Base-by-base conservation (phyloP, 2,329 filamentous ascomycete genomes). In the Aspergillus sp. region DNA sequence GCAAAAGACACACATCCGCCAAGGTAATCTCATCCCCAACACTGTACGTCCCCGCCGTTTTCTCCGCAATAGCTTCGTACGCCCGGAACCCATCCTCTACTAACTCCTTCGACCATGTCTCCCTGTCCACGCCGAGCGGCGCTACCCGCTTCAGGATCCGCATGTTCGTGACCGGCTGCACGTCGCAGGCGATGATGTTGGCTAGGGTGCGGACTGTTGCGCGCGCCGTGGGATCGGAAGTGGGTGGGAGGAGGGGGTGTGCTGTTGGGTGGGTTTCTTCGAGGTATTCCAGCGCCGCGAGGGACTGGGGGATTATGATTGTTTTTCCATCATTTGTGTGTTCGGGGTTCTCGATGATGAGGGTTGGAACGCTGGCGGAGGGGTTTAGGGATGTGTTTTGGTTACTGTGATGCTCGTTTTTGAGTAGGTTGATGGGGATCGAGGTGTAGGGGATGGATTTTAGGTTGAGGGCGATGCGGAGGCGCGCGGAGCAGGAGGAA, bases 231-330 rank as follows among this genome's bases (percentile, higher is more conserved):
- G 77, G 71, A 25, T 83, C 72, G 0, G 75, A 71, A 62, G 6
- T 2, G 69, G 66, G 65, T 0, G 86, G 86, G 0, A 88, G 78
- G 1, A 87, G 77, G 0, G 70, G 67, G 0, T 67, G 67, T 0
- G 81, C 77, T 11, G 80, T 66, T 0, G 83, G 80, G 47, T 81
- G 80, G 1, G 73, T 71, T 64, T 88, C 86, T 51, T 88, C 86
- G 2, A 89, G 78, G 62, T 84, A 89, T 67, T 88, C 86, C 3
- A 89, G 77, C 0, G 85, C 85, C 1, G 86, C 83, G 38, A 86
- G 70, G 4, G 84, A 87, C 67, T 87, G 85, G 4, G 80, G 81
- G 30, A 84, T 80, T n/a, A 73, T 75, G 41, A 84, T 41, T 2
- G 68, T 54, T 15, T 52, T 25, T 48, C 32, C 7, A n/a, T 57